phyloP scores from a whole-genome alignment of 495 filamentous ascomycete species.

The Penicillium malachiteum region DNA sequence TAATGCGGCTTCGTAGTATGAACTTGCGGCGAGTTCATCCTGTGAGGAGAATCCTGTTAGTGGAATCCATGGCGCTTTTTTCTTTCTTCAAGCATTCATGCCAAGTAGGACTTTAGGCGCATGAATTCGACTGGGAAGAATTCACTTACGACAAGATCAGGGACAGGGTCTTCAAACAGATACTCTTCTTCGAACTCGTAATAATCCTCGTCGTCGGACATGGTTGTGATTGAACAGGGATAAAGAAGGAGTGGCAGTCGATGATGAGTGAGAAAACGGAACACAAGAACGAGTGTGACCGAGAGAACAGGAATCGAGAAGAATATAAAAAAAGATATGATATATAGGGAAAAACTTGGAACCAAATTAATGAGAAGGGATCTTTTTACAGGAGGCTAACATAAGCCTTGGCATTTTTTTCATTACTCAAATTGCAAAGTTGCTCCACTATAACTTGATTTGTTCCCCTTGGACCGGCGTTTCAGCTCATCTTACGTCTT shows the following conservation, averaged over 20 bases:
- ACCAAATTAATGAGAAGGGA: conserved; percentile 12
- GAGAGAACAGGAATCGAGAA: not conserved
- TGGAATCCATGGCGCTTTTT: conserved; percentile 1
- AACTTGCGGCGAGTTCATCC: conserved; percentile 50
- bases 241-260: not conserved
- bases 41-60: conserved; percentile 17
- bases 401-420: conserved; percentile 29
- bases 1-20: conserved; percentile 42
- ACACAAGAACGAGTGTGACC: not conserved
- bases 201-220: conserved; percentile 54
- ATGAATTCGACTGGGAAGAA: too few species aligned
- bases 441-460: conserved; percentile 16
- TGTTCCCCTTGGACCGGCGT: not conserved
- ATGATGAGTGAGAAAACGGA: not conserved
- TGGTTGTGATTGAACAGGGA: conserved; percentile 20
- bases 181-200: conserved; percentile 47
- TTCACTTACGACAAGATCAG: conserved; percentile 42
- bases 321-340: not conserved
- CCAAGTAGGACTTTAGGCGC: too few species aligned
- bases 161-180: conserved; percentile 42
- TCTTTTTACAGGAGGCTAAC: conserved; percentile 24
- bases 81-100: not conserved
- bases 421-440: not conserved
- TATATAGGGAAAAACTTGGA: not conserved
- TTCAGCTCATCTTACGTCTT: not conserved